Conservation (phyloP, 306 rosid species). For the Carpinus fangiana region DNA sequence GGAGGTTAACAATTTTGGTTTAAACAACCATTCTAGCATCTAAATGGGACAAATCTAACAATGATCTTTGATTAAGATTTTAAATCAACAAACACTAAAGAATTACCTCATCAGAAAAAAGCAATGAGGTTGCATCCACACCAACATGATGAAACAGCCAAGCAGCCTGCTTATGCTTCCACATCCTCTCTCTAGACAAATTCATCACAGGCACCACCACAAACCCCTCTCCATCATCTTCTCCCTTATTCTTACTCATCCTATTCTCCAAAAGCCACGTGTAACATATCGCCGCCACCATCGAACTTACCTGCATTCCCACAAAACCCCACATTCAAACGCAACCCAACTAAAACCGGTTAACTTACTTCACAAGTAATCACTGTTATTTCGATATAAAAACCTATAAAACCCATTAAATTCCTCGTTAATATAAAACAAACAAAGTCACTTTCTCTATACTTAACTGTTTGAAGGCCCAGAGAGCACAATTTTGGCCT, state of each 20-base stretch:
- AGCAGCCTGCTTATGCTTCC: conserved; percentile 74
- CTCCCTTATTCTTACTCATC: conserved; percentile 36
- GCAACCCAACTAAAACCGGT: background rate
- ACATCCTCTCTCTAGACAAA: conserved; percentile 61
- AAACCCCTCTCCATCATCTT: conserved; percentile 26
- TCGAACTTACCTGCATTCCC: conserved; percentile 67
- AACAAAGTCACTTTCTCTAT: background rate
- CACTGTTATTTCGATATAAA: background rate
- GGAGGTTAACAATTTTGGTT: background rate
- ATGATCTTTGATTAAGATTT: background rate
- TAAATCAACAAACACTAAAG: background rate
- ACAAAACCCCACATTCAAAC: conserved; percentile 11
- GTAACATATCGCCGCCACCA: conserved; percentile 82
- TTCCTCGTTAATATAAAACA: background rate
- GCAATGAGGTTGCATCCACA: conserved; percentile 63
- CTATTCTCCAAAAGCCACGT: conserved; percentile 70
- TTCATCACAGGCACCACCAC: conserved; percentile 75
- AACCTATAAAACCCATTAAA: background rate
- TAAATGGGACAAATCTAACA: background rate
- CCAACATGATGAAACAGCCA: conserved; percentile 85
- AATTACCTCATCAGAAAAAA: conserved; percentile 73
- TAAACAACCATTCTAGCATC: background rate
- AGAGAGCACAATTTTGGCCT: conserved; percentile 58
- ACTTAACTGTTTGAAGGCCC: conserved; percentile 70
- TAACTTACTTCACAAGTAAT: background rate